A percentile compares a stretch with the other conserved stretches of the same genome.
Conservation (phyloP, 2,329 filamentous ascomycete genomes). For the Apiospora phragmitis region DNA sequence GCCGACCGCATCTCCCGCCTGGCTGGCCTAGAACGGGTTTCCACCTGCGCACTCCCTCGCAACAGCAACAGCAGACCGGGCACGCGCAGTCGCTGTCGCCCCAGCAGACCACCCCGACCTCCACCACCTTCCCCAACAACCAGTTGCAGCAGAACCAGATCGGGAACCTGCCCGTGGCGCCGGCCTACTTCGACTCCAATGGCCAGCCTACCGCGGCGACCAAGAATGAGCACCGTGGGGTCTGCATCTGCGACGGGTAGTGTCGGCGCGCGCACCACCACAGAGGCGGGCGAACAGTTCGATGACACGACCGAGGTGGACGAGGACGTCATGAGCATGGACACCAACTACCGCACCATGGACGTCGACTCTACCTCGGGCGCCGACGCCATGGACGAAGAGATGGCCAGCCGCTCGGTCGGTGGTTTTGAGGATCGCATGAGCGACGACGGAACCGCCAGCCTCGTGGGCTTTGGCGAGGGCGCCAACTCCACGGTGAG, state of each 20-base stretch:
- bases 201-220: slow-evolving; percentile 67
- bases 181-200: slow-evolving; percentile 80
- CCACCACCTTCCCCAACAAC: slow-evolving; percentile 45
- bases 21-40: slow-evolving; percentile 85
- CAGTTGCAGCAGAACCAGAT: slow-evolving; percentile 30
- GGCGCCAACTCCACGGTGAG: slow-evolving; percentile 84
- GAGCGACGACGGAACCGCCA: slow-evolving; percentile 82
- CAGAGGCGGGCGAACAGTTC: slow-evolving; percentile 55
- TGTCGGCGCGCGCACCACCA: slow-evolving; percentile 58
- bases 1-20: slow-evolving; percentile 94
- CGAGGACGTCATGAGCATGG: slow-evolving; percentile 71
- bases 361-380: slow-evolving; percentile 49
- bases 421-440: slow-evolving; percentile 67
- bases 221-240: slow-evolving; percentile 89
- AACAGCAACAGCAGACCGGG: slow-evolving; percentile 25
- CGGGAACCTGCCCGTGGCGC: slow-evolving; percentile 46
- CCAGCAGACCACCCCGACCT: slow-evolving; percentile 53
- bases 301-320: slow-evolving; percentile 59
- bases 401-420: slow-evolving; percentile 45
- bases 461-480: slow-evolving; percentile 89
- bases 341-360: slow-evolving; percentile 58
- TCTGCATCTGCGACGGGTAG: slow-evolving; percentile 86
- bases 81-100: slow-evolving; percentile 40
- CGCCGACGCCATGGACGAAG: slow-evolving; percentile 37
- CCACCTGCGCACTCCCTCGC: slow-evolving; percentile 63